phyloP scores from a whole-genome alignment of 495 filamentous ascomycete species.

The Mytilinidion resinicola region DNA sequence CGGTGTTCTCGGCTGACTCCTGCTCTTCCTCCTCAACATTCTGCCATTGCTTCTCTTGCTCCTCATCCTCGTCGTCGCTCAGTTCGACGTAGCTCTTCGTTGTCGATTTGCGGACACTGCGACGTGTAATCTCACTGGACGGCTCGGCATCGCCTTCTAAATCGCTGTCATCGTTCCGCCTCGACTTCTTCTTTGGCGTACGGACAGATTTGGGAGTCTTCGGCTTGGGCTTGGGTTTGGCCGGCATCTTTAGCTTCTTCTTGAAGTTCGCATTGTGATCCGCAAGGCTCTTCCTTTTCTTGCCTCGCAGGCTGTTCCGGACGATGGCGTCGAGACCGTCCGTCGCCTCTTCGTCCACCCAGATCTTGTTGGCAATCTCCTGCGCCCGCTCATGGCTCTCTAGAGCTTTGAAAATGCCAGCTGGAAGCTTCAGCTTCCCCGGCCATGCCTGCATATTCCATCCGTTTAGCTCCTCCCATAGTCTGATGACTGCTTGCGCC shows the following conservation, averaged over 20 bases:
- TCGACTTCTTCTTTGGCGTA: slow-evolving; percentile 39
- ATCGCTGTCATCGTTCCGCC: slow-evolving; percentile 32
- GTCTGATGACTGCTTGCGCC: slow-evolving; percentile 71
- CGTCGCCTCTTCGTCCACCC: slow-evolving; percentile 74
- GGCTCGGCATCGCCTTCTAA: slow-evolving; percentile 14
- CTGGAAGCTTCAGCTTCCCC: slow-evolving; percentile 71
- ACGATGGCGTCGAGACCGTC: slow-evolving; percentile 62
- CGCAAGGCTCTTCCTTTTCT: slow-evolving; percentile 27
- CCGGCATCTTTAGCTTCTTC: slow-evolving; percentile 39
- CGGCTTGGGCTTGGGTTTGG: slow-evolving; percentile 34
- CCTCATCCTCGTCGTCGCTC: slow-evolving; percentile 53
- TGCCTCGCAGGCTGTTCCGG: slow-evolving; percentile 27
- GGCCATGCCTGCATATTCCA: slow-evolving; percentile 77
- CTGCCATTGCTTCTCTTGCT: slow-evolving; percentile 46
- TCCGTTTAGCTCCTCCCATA: slow-evolving; percentile 71
- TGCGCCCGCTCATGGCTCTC: slow-evolving; percentile 71
- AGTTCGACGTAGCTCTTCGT: slow-evolving; percentile 50
- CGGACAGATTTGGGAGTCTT: slow-evolving; percentile 42
- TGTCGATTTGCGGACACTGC: slow-evolving; percentile 38
- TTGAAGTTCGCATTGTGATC: background rate
- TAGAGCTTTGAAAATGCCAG: slow-evolving; percentile 68
- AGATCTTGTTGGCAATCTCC: slow-evolving; percentile 75
- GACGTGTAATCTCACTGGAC: slow-evolving; percentile 35
- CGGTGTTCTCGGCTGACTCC: slow-evolving; percentile 20
- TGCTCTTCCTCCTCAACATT: slow-evolving; percentile 32